Evolutionary conservation across 257 asterid species (phyloP).

Genomic region (Ilex aquifolium): DNA sequence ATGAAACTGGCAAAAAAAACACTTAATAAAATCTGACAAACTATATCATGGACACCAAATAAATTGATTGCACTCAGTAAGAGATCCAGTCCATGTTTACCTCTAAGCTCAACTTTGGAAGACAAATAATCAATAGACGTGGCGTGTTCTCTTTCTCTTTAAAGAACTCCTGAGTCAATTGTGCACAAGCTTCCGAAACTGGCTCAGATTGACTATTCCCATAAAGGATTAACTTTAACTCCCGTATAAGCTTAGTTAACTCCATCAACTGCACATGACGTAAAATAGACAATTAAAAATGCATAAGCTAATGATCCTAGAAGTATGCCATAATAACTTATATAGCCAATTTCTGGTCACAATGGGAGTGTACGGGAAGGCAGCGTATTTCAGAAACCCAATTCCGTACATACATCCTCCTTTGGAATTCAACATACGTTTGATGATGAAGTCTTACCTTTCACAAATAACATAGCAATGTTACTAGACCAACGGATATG

Average conservation of each 20-base stretch:
- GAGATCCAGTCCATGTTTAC: slow-evolving; percentile 22
- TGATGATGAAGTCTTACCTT: no score
- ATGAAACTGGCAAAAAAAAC: slow-evolving; percentile 2
- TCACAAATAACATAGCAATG: no score
- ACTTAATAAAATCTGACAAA: background rate
- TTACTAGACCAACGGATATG: no score
- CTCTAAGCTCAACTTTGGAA: slow-evolving; percentile 77
- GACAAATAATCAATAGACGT: slow-evolving; percentile 61
- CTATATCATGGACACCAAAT: no score
- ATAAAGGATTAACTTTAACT: slow-evolving; percentile 62
- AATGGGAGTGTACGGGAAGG: no score
- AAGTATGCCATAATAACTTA: no score
- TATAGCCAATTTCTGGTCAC: no score
- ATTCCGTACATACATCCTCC: no score
- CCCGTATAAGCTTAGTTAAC: slow-evolving; percentile 64
- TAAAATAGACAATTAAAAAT: background rate
- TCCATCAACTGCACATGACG: slow-evolving; percentile 54
- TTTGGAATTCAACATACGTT: no score
- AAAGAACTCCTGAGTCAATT: slow-evolving; percentile 83
- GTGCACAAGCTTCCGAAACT: slow-evolving; percentile 74
- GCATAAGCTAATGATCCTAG: background rate
- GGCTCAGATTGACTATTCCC: slow-evolving; percentile 95
- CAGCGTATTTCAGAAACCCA: no score
- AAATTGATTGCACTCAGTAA: slow-evolving; percentile 2
- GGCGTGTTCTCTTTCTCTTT: slow-evolving; percentile 80